Conservation (phyloP, 2,329 filamentous ascomycete genomes). For the Diaporthe longicolla region DNA sequence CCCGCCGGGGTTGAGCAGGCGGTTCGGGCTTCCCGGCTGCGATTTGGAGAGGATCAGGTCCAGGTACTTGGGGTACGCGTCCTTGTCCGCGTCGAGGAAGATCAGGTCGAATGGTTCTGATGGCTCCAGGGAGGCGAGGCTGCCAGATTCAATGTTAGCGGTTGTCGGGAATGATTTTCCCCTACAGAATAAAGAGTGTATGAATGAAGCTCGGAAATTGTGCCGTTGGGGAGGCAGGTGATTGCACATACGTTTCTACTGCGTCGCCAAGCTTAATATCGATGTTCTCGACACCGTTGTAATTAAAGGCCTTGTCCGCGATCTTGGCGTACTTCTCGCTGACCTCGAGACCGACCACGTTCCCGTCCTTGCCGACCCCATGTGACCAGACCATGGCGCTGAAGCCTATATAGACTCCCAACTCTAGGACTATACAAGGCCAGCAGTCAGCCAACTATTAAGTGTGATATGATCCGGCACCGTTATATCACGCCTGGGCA, state of each 20-base stretch:
- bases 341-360: conserved; percentile 63
- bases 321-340: conserved; percentile 58
- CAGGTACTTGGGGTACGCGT: conserved; percentile 65
- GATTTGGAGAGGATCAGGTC: conserved; percentile 61
- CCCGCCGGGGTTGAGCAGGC: conserved; percentile 63
- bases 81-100: conserved; percentile 69
- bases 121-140: conserved; percentile 52
- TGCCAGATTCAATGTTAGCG: conserved; percentile 38
- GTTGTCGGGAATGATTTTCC: not conserved
- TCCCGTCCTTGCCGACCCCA: conserved; percentile 58
- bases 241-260: conserved; percentile 57
- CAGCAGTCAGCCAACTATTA: not conserved
- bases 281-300: conserved; percentile 59
- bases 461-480: not conserved
- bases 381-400: conserved; percentile 64
- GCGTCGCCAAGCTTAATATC: conserved; percentile 64
- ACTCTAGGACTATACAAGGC: conserved; percentile 58
- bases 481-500: no score
- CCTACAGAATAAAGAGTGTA: not conserved
- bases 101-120: conserved; percentile 65
- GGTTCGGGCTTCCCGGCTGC: conserved; percentile 51
- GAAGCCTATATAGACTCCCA: conserved; percentile 65
- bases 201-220: not conserved
- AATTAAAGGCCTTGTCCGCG: conserved; percentile 56
- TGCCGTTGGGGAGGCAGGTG: not conserved